These are phyloP conservation scores for Evernia prunastri DNA, from an alignment of 495 filamentous ascomycete species.

Conservation along the genomic window DNA sequence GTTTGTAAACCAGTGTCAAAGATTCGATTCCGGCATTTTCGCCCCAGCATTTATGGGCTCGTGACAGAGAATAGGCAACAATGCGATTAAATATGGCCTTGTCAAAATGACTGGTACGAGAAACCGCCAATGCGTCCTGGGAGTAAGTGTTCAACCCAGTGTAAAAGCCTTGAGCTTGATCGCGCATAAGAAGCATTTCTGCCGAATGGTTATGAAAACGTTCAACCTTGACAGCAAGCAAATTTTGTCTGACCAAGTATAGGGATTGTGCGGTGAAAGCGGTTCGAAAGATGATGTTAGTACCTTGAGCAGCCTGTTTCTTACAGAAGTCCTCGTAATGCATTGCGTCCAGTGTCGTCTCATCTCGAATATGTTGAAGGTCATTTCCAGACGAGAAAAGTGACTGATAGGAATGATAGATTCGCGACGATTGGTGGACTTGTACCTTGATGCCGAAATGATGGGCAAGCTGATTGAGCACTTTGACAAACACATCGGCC, in stretches of 20 bases:
- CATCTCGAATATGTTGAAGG: slow-evolving; percentile 3
- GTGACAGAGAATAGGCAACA: slow-evolving; percentile 5
- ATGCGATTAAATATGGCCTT: slow-evolving; percentile 6
- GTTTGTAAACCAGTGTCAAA: slow-evolving; percentile 13
- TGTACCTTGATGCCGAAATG: background rate
- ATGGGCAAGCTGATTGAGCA: slow-evolving; percentile 6
- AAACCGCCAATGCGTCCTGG: background rate
- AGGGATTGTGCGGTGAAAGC: slow-evolving; percentile 10
- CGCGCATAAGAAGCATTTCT: slow-evolving; percentile 11
- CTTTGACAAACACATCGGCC: slow-evolving; percentile 7
- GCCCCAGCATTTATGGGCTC: slow-evolving; percentile 4
- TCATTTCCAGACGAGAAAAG: background rate
- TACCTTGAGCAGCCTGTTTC: slow-evolving; percentile 8
- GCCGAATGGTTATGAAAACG: background rate
- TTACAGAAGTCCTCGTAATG: slow-evolving; percentile 14
- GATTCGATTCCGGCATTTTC: slow-evolving; percentile 1
- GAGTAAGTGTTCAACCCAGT: slow-evolving; percentile 3
- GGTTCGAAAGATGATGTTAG: slow-evolving; percentile 8
- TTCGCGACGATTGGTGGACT: slow-evolving; percentile 9
- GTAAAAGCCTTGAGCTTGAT: slow-evolving; percentile 14
- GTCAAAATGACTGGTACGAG: background rate
- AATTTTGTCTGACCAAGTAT: slow-evolving; percentile 9
- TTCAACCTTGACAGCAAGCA: slow-evolving; percentile 11
- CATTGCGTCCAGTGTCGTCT: slow-evolving; percentile 8
- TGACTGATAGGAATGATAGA: slow-evolving; percentile 13